A percentile compares a stretch with the other conserved stretches of the same genome.
Conservation (phyloP, 495 filamentous ascomycete species). For the Evernia prunastri region DNA sequence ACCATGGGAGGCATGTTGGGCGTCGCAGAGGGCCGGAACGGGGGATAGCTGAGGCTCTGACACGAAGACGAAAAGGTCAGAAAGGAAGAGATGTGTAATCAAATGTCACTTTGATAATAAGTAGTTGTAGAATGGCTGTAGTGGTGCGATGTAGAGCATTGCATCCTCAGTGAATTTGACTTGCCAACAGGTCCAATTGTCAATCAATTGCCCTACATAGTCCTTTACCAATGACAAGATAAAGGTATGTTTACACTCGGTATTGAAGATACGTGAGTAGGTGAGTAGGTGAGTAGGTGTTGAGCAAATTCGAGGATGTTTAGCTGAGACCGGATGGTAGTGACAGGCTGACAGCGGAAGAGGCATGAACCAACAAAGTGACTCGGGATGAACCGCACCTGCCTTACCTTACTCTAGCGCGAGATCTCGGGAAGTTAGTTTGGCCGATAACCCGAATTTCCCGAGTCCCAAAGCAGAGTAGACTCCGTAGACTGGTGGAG, state of each 20-base stretch:
- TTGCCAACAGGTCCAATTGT: background rate
- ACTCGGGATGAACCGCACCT: background rate
- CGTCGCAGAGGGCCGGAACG: background rate
- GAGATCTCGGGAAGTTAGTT: too few species aligned
- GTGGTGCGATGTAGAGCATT: background rate
- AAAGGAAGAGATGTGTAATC: background rate
- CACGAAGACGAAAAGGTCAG: background rate
- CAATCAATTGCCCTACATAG: too few species aligned
- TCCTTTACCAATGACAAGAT: too few species aligned
- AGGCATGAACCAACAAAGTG: background rate
- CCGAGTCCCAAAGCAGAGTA: too few species aligned
- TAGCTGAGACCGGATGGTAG: background rate
- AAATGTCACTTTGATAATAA: background rate
- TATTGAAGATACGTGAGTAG: too few species aligned
- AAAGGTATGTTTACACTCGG: too few species aligned
- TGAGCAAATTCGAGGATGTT: background rate
- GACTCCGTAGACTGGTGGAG: too few species aligned
- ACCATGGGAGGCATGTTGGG: slow-evolving; percentile 41
- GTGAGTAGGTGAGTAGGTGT: background rate
- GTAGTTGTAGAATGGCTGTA: background rate
- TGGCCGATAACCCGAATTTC: too few species aligned
- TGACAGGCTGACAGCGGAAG: background rate
- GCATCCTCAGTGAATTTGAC: background rate
- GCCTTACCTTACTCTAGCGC: too few species aligned
- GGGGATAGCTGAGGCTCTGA: background rate